These are phyloP conservation scores for Prunella vulgaris DNA, from an alignment of 257 asterid genomes.

Conservation along the genomic window DNA sequence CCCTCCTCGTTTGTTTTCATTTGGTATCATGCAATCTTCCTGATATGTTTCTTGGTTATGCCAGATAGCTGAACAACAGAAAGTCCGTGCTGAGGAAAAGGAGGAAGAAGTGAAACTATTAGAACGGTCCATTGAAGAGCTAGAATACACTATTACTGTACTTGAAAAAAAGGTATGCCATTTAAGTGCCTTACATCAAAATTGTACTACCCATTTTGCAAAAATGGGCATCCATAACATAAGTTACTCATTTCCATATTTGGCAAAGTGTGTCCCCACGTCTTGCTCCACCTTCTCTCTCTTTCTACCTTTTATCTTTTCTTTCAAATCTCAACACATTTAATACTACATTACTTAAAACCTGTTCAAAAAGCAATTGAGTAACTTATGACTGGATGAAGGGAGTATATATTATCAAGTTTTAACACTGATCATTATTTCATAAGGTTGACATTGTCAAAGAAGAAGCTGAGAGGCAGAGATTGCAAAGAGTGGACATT, in stretches of 20 bases:
- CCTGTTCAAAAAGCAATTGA: too few relatives aligned
- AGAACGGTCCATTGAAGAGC: constrained; percentile 87
- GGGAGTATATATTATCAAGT: not conserved
- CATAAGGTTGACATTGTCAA: constrained; percentile 68
- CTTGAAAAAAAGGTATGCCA: constrained; percentile 82
- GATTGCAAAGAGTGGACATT: constrained; percentile 88
- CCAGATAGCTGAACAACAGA: constrained; percentile 60
- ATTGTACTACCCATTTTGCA: too few relatives aligned
- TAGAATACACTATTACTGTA: constrained; percentile 81
- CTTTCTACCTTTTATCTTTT: too few relatives aligned
- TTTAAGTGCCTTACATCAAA: too few relatives aligned
- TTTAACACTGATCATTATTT: constrained; percentile 23
- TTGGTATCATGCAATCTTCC: not conserved
- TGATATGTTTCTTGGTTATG: constrained; percentile 20
- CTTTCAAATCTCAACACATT: too few relatives aligned
- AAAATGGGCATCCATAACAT: too few relatives aligned
- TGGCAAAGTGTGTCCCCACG: too few relatives aligned
- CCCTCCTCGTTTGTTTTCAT: not conserved
- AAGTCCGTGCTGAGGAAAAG: constrained; percentile 59
- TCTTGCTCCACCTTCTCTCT: too few relatives aligned
- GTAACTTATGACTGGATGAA: too few relatives aligned
- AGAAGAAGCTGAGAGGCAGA: constrained; percentile 92
- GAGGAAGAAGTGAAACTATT: constrained; percentile 86
- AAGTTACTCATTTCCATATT: too few relatives aligned
- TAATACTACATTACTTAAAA: too few relatives aligned